phyloP scores from a whole-genome alignment of 2,329 filamentous ascomycete genomes.

The Scedosporium apiospermum region DNA sequence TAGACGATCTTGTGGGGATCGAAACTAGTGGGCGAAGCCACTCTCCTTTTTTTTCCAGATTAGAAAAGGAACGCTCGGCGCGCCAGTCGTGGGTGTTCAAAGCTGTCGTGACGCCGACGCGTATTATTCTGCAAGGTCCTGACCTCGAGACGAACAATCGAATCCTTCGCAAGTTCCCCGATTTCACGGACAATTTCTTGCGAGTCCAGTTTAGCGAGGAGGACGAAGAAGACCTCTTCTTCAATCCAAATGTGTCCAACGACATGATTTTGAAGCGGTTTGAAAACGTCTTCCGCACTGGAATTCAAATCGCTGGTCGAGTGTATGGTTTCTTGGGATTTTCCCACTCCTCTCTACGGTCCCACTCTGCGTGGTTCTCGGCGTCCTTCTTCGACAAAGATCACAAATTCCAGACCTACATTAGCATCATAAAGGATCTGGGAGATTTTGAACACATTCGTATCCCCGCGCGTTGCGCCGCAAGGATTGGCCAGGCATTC shows the following conservation, averaged over 20 bases:
- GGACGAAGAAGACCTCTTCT: slow-evolving; percentile 53
- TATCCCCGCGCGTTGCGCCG: slow-evolving; percentile 46
- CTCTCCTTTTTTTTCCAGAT: slow-evolving; percentile 13
- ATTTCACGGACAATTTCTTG: slow-evolving; percentile 53
- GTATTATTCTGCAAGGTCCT: slow-evolving; percentile 48
- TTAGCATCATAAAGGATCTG: slow-evolving; percentile 34
- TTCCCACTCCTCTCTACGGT: slow-evolving; percentile 66
- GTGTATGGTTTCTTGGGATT: slow-evolving; percentile 63
- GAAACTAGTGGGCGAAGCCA: slow-evolving; percentile 26
- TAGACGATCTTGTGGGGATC: slow-evolving; percentile 25
- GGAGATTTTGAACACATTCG: slow-evolving; percentile 42
- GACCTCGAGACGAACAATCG: slow-evolving; percentile 61
- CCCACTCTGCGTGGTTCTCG: slow-evolving; percentile 59
- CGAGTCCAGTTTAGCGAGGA: slow-evolving; percentile 69
- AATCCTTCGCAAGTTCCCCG: slow-evolving; percentile 55
- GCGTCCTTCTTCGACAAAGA: slow-evolving; percentile 33
- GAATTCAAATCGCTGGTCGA: slow-evolving; percentile 55
- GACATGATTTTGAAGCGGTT: slow-evolving; percentile 50
- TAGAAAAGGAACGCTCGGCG: slow-evolving; percentile 11
- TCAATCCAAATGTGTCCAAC: slow-evolving; percentile 38
- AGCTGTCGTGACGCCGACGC: slow-evolving; percentile 49
- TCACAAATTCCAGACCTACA: slow-evolving; percentile 22
- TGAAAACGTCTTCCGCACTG: slow-evolving; percentile 43
- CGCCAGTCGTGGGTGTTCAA: slow-evolving; percentile 44
- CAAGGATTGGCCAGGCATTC: slow-evolving; percentile 58